A percentile compares a stretch with the other conserved stretches of the same genome.
Evolutionary conservation across 2,329 filamentous ascomycete genomes (phyloP).

Genomic region (Helminthosporium solani): DNA sequence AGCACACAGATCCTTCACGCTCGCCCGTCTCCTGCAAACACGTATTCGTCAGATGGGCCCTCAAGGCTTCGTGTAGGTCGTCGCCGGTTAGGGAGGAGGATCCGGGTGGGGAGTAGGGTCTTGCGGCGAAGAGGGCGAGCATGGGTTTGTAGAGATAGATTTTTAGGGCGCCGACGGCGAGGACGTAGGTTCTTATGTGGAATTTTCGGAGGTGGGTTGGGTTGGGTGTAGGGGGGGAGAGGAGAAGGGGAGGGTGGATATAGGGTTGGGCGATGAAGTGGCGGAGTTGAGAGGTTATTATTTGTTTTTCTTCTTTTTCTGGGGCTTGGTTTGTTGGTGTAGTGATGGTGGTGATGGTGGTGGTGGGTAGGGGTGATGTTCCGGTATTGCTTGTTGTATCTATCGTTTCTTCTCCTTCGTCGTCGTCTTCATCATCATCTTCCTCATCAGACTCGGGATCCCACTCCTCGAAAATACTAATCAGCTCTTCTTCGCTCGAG

Average conservation of each 20-base stretch:
- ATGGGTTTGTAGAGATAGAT: conserved; percentile 88
- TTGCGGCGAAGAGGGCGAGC: conserved; percentile 87
- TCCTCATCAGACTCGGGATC: conserved; percentile 71
- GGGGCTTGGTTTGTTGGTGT: conserved; percentile 35
- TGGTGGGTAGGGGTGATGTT: conserved; percentile 24
- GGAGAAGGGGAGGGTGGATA: conserved; percentile 81
- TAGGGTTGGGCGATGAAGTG: conserved; percentile 97
- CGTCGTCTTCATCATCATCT: conserved; percentile 48
- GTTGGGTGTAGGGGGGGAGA: conserved; percentile 44
- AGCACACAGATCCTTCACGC: conserved; percentile 65
- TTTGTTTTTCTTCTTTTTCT: conserved; percentile 47
- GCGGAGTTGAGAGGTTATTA: conserved; percentile 85
- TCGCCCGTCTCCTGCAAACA: conserved; percentile 70
- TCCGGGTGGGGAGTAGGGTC: conserved; percentile 68
- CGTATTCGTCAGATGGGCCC: conserved; percentile 88
- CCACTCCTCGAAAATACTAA: conserved; percentile 87
- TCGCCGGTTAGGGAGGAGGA: conserved; percentile 13
- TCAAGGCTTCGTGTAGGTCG: conserved; percentile 51
- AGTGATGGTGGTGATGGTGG: conserved; percentile 24
- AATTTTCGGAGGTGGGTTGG: conserved; percentile 68
- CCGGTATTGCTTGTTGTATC: conserved; percentile 24
- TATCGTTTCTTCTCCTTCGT: conserved; percentile 38
- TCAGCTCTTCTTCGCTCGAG: conserved; percentile 79
- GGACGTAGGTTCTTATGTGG: conserved; percentile 89
- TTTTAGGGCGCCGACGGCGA: conserved; percentile 73